These are phyloP conservation scores for Talaromyces proteolyticus DNA, from an alignment of 495 filamentous ascomycete species.

Conservation along the genomic window DNA sequence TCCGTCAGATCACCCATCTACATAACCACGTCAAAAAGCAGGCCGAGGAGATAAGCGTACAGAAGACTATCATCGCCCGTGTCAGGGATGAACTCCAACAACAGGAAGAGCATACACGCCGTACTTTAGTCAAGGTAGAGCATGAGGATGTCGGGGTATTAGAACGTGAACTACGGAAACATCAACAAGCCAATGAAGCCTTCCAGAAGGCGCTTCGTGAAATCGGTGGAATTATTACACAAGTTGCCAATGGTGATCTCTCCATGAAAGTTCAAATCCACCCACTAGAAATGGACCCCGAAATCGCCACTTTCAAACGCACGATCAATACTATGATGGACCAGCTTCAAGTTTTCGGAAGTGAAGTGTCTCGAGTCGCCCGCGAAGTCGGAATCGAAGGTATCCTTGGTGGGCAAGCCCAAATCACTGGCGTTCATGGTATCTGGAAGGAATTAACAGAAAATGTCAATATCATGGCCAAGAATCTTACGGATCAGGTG, in stretches of 20 bases:
- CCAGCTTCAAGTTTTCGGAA: constrained; percentile 94
- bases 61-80: constrained; percentile 63
- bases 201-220: constrained; percentile 96
- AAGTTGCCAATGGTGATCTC: constrained; percentile 91
- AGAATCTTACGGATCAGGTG: constrained; percentile 77
- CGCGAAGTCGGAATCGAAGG: constrained; percentile 97
- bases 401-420: constrained; percentile 92
- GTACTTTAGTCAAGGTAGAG: constrained; percentile 51
- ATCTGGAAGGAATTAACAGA: constrained; percentile 98
- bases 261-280: constrained; percentile 98
- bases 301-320: constrained; percentile 98
- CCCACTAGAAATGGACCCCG: constrained; percentile 94
- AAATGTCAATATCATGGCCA: constrained; percentile 98
- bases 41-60: constrained; percentile 68
- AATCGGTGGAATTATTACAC: constrained; percentile 95
- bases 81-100: constrained; percentile 60
- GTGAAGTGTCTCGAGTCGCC: constrained; percentile 92
- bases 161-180: constrained; percentile 89
- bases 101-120: constrained; percentile 55
- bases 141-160: constrained; percentile 61
- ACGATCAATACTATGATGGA: constrained; percentile 99
- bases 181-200: constrained; percentile 96
- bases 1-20: constrained; percentile 56
- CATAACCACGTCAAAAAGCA: constrained; percentile 74
- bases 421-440: constrained; percentile 90